Percentiles rank a stretch among this genome's conserved stretches.
phyloP scores from a whole-genome alignment of 371 early-diverging fungal species.

The Apophysomyces sp. region DNA sequence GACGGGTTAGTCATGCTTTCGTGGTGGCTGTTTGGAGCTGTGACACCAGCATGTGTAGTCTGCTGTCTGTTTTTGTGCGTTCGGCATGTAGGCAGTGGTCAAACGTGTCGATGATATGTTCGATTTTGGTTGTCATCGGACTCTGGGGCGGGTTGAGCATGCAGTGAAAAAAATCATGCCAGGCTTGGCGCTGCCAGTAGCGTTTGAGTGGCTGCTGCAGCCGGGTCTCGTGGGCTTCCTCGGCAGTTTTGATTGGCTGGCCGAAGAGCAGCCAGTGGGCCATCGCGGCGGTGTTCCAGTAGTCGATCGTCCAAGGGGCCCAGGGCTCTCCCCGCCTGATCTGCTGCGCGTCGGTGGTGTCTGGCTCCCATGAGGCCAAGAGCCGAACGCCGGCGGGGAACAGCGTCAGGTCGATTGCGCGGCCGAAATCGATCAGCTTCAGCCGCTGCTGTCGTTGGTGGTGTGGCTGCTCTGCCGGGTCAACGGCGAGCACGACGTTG shows the following conservation, averaged over 20 bases:
- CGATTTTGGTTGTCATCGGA: not conserved
- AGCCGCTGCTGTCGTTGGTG: constrained; percentile 10
- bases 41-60: not conserved
- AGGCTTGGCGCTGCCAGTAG: constrained; percentile 40
- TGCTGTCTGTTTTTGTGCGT: not conserved
- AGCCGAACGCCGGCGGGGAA: constrained; percentile 15
- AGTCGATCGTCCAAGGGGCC: constrained; percentile 34
- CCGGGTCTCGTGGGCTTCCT: constrained; percentile 1
- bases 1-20: too few species aligned
- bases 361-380: constrained; percentile 34
- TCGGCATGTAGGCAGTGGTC: not conserved
- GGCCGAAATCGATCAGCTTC: constrained; percentile 48
- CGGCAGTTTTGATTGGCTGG: not conserved
- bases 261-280: constrained; percentile 39
- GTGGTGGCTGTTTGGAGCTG: not conserved
- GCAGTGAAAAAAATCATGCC: constrained; percentile 32
- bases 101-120: not conserved
- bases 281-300: constrained; percentile 42
- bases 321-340: constrained; percentile 12
- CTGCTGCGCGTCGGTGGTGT: constrained; percentile 12
- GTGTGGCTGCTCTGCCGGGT: not conserved
- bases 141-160: constrained; percentile 28
- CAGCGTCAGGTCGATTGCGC: constrained; percentile 31
- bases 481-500: constrained; percentile 34
- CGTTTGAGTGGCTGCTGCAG: constrained; percentile 31